Conservation (phyloP, 139 green algal species). For the Edaphochlamys debaryana region DNA sequence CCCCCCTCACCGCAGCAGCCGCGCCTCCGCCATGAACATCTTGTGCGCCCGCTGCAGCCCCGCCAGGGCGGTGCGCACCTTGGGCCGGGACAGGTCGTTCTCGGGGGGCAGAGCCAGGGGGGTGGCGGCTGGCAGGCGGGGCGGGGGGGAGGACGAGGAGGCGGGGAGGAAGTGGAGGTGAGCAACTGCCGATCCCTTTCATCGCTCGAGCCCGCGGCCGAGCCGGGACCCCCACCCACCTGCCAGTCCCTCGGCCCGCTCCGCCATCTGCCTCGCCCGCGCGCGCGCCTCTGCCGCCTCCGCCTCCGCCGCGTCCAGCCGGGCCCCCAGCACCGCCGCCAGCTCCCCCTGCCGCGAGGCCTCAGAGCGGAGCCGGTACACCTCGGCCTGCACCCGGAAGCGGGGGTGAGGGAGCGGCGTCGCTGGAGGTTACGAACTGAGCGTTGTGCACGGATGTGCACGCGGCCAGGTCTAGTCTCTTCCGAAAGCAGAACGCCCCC, state of each 20-base stretch:
- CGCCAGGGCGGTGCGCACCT: conserved; percentile 15
- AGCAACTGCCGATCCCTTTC: too few relatives aligned
- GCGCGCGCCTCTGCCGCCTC: conserved; percentile 14
- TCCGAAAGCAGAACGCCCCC: too few relatives aligned
- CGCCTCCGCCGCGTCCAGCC: conserved; percentile 33
- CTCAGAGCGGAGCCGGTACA: not conserved
- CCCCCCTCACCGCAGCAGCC: conserved; percentile 3
- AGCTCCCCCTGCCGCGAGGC: conserved; percentile 4
- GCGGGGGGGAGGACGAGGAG: too few relatives aligned
- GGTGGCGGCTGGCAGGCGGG: not conserved
- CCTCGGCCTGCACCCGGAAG: conserved; percentile 14
- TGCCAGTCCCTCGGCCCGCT: not conserved
- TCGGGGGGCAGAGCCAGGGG: conserved; percentile 15
- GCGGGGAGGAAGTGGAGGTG: too few relatives aligned
- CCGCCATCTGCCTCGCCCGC: not conserved
- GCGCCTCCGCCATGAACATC: conserved; percentile 38
- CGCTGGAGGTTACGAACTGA: too few relatives aligned
- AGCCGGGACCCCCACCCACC: too few relatives aligned
- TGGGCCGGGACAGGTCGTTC: conserved; percentile 15
- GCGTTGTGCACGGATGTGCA: too few relatives aligned
- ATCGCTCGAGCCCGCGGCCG: too few relatives aligned
- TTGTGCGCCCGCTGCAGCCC: conserved; percentile 23
- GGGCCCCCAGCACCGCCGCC: not conserved
- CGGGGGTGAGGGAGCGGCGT: too few relatives aligned
- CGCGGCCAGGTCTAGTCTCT: too few relatives aligned